phyloP scores from a whole-genome alignment of 2,329 filamentous ascomycete species.

The Arachnopeziza araneosa region DNA sequence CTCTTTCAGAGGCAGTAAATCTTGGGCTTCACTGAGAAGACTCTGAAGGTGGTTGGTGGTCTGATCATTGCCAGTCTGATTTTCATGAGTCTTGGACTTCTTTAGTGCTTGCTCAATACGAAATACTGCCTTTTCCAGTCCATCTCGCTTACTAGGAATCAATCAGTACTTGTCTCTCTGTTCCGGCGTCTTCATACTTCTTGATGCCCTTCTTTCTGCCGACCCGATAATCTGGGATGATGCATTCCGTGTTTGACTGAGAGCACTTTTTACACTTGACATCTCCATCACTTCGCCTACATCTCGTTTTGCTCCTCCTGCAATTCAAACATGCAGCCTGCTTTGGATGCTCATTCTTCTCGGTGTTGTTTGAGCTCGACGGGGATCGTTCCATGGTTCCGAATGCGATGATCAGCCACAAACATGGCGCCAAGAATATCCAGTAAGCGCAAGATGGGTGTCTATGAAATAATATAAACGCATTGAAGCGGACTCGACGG shows the following conservation, averaged over 20 bases:
- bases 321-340: conserved; percentile 57
- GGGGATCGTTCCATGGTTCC: conserved; percentile 15
- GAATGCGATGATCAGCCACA: background rate
- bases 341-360: conserved; percentile 18
- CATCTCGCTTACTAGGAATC: conserved; percentile 60
- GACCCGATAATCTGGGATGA: conserved; percentile 67
- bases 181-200: conserved; percentile 46
- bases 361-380: conserved; percentile 19
- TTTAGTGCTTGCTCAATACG: conserved; percentile 67
- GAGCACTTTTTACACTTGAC: conserved; percentile 55
- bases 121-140: conserved; percentile 67
- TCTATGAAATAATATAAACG: background rate
- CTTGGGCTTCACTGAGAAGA: conserved; percentile 44
- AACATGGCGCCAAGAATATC: background rate
- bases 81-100: conserved; percentile 40
- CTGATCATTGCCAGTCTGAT: conserved; percentile 37
- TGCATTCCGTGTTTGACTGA: conserved; percentile 53
- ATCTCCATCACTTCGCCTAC: conserved; percentile 49
- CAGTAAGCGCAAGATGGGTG: background rate
- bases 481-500: background rate
- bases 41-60: conserved; percentile 41
- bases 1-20: conserved; percentile 28
- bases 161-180: background rate
- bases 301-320: conserved; percentile 63
- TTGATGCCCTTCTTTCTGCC: conserved; percentile 72